Evolutionary conservation across 179 eudicot species (phyloP), one percentile per base, ranked within the genome.

Genomic region (Silene vulgaris): DNA sequence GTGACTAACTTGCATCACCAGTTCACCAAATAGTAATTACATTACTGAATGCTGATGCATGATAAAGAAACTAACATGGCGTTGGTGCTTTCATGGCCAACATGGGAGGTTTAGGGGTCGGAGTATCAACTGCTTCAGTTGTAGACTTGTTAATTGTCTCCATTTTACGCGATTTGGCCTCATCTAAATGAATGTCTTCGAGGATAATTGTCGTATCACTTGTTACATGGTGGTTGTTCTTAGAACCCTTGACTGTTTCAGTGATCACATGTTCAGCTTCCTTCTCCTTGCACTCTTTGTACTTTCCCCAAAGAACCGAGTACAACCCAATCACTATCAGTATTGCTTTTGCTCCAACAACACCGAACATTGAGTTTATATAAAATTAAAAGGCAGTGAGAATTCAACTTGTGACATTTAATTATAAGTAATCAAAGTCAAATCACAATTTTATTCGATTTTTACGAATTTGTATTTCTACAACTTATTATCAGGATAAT

Each of bases 301-400:
- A 86, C 74, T 95, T 95, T 2, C 97, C 99, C 99, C 99, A 95
- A 52, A 92, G 79, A 9, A 95, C 99, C 0, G 95, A 79, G 84
- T 92, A 95, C 8, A 95, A 78, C 59, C 97, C 99, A 13, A 82
- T 74, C 78, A 92, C 91, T 17, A 95, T 95, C 76, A 92, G 74
- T 0, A 84, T 75, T 8, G 95, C 85, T 7, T n/a, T n/a, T n/a
- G n/a, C n/a, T n/a, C 99, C 99, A 11, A 90, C 48, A 65, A 90
- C 79, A 76, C 99, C 92, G 85, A 1, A 65, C 28, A 65, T 59
- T 1, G 11, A 69, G 21, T 14, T 3, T 5, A 29, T n/a, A n/a
- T n/a, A n/a, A 16, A 26, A 26, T 8, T n/a, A 17, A 16, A 67
- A 43, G 21, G 30, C 50, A 40, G 28, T 75, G 54, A 68, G 43